Evolutionary conservation across 2,329 filamentous ascomycete species (phyloP), one percentile per base, ranked within the genome.

Genomic region (Ophiostoma tasmaniense): DNA sequence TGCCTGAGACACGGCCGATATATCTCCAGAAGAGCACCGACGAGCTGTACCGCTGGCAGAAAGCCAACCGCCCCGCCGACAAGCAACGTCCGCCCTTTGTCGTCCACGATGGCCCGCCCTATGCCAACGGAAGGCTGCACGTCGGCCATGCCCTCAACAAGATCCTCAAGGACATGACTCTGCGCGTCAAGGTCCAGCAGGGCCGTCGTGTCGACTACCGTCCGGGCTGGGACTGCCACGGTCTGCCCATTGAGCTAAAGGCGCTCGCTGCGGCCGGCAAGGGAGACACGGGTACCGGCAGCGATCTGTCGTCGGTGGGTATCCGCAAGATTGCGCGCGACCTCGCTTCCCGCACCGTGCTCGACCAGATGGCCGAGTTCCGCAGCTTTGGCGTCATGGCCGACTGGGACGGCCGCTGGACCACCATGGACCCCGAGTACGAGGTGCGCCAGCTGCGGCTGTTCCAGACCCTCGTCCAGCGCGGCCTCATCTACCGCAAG

Each of bases 151-250:
- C 95, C 45, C 82, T 99, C 76, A 99, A 99, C 80, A 99, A 99
- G 80, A 90, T 98, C 74, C 83, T 97, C 70, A 99, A 99, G 81
- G 95, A 99, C 79, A 91, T 98, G 75, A 91, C 96, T 71, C 84
- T 93, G 74, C 87, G 95, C 55, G 88, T 90, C 71, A 88, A 97
- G 80, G 81, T 98, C 71, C 87, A 91, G 71, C 85, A 89, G 75
- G 95, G 92, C 22, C 89, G 86, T 73, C 84, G 87, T 71, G 89
- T 98, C 42, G 83, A 88, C 52, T 99, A 96, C 76, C 83, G 93
- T 20, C 95, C 95, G 1, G 94, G 95, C 64, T 99, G 95, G 95
- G 96, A 99, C 77, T 99, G 95, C 73, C 95, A 99, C 81, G 95
- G 95, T 0, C 84, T 99, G 66, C 95, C 95, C 0, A 99, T 99